Evolutionary conservation across 805 yeast species (phyloP).

Genomic region (Metschnikowia arizonensis): DNA sequence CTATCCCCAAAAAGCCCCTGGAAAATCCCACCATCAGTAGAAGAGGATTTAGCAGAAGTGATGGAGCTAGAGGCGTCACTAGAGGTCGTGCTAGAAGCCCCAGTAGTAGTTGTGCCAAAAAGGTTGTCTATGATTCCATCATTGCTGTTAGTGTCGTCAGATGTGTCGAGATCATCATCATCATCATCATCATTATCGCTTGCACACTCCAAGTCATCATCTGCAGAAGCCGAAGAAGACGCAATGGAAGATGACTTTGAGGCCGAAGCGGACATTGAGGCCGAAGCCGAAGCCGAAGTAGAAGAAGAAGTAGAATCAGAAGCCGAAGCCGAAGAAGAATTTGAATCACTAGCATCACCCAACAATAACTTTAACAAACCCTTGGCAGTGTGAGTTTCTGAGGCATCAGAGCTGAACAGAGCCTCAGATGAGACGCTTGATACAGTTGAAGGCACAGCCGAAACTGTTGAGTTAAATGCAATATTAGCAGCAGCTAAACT

Average conservation of each 20-base stretch:
- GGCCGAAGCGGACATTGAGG: conserved; percentile 1
- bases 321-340: conserved; percentile 29
- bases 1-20: conserved; percentile 2
- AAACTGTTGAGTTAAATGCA: conserved; percentile 3
- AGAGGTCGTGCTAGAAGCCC: conserved; percentile 4
- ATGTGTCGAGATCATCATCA: conserved; percentile 3
- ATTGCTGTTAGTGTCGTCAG: conserved; percentile 7
- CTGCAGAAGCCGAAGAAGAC: conserved; percentile 20
- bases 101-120: conserved; percentile 10
- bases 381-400: conserved; percentile 27
- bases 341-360: conserved; percentile 3
- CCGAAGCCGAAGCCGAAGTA: conserved; percentile 29
- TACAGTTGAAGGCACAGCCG: not conserved
- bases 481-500: not conserved
- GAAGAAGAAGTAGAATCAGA: conserved; percentile 4
- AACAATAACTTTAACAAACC: conserved; percentile 1
- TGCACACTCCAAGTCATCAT: conserved; percentile 6
- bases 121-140: conserved; percentile 12
- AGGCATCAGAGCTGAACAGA: not conserved
- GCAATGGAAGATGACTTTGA: conserved; percentile 22
- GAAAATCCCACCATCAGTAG: conserved; percentile 3
- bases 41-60: not conserved
- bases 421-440: not conserved
- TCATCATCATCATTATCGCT: conserved; percentile 1
- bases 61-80: not conserved